A percentile compares a stretch with the other conserved stretches of the same genome.
phyloP scores from a whole-genome alignment of 371 early-diverging fungal species.

The Mortierella sp. region DNA sequence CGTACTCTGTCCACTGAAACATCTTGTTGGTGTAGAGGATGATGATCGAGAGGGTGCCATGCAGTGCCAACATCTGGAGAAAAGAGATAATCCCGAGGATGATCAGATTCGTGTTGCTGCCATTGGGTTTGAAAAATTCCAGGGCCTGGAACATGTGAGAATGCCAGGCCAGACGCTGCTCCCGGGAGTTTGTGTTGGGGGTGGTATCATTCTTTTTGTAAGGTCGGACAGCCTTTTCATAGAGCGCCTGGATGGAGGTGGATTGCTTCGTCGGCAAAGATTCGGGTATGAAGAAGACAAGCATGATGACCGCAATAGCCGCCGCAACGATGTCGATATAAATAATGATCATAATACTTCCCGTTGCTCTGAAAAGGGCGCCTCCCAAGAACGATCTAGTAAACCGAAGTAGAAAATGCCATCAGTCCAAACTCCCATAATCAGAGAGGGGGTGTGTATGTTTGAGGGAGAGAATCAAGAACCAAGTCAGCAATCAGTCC shows the following conservation, averaged over 20 bases:
- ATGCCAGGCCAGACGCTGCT: constrained; percentile 24
- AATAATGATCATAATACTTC: constrained; percentile 48
- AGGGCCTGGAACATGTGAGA: constrained; percentile 23
- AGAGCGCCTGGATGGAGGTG: constrained; percentile 28
- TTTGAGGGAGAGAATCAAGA: too few species aligned
- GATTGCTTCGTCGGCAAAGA: constrained; percentile 48
- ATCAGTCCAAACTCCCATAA: too few species aligned
- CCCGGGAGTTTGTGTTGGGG: not conserved
- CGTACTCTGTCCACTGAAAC: constrained; percentile 41
- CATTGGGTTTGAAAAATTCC: constrained; percentile 30
- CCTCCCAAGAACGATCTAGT: constrained; percentile 29
- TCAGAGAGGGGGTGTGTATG: too few species aligned
- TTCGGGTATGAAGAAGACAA: constrained; percentile 58
- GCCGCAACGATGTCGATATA: constrained; percentile 43
- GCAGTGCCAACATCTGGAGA: constrained; percentile 28
- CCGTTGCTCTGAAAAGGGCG: not conserved
- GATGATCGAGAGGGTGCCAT: constrained; percentile 38
- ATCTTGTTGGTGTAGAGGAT: constrained; percentile 33
- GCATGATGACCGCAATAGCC: constrained; percentile 28
- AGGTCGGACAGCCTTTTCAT: constrained; percentile 16
- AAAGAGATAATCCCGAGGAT: constrained; percentile 37
- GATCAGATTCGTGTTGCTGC: constrained; percentile 35
- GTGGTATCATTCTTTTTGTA: constrained; percentile 1
- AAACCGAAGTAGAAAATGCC: too few species aligned
- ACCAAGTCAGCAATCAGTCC: not conserved